Conservation (phyloP, 2,329 filamentous ascomycete species). For the Pyrenophora tritici-repentis region DNA sequence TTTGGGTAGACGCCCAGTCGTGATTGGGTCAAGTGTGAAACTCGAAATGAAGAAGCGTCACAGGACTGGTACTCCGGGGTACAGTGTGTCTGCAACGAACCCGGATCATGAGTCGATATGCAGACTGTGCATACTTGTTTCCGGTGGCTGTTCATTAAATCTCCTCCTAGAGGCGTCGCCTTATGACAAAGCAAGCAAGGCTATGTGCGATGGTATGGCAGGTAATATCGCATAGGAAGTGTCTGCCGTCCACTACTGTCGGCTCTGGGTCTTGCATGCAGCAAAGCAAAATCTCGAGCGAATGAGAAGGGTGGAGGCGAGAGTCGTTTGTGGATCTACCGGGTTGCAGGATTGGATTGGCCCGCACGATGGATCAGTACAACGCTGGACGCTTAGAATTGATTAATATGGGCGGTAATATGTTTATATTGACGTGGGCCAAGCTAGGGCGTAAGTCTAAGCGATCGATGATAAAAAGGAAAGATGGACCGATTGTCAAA, state of each 20-base stretch:
- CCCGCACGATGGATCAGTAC: conserved; percentile 19
- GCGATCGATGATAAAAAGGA: conserved; percentile 7
- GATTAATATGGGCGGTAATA: conserved; percentile 44
- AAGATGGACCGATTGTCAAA: conserved; percentile 3
- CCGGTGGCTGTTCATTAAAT: conserved; percentile 26
- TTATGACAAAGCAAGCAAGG: conserved; percentile 25
- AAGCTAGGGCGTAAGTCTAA: conserved; percentile 21
- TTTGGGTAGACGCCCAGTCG: conserved; percentile 4
- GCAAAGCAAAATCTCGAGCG: conserved; percentile 1
- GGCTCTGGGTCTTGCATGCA: conserved; percentile 9
- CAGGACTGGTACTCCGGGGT: conserved; percentile 16
- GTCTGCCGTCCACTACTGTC: conserved; percentile 17
- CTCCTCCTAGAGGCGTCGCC: conserved; percentile 17
- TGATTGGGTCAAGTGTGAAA: conserved; percentile 32
- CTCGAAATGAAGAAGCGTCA: conserved; percentile 35
- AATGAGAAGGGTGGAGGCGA: conserved; percentile 10
- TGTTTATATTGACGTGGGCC: conserved; percentile 26
- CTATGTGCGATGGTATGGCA: conserved; percentile 20
- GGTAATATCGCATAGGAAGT: conserved; percentile 32
- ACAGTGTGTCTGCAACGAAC: conserved; percentile 23
- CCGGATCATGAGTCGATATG: conserved; percentile 25
- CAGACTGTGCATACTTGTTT: conserved; percentile 18
- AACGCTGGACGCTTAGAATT: conserved; percentile 23
- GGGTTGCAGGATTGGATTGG: conserved; percentile 12
- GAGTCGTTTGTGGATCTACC: conserved; percentile 1